Base-by-base conservation (phyloP, 1,284 basidiomycete genomes). In the Exobasidium cylindrosporum region DNA sequence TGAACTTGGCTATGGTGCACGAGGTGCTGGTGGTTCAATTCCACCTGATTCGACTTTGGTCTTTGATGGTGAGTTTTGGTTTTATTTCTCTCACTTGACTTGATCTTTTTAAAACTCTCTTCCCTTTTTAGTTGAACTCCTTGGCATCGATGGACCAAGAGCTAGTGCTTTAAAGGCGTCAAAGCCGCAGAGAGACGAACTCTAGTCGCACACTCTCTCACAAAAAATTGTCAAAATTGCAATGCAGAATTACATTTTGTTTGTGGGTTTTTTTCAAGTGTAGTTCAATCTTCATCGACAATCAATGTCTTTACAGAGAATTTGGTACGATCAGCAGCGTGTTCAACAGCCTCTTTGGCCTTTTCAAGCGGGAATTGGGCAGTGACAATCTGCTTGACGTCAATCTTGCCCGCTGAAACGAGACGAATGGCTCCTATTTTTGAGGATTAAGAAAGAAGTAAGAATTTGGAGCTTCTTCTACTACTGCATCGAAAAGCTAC, bases 381-480 rank as follows among this genome's bases (percentile, higher is more conserved):
- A 4, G 92, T 92, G 57, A 96, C 89, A 44, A 97, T 84, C 13
- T 91, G 88, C 81, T 90, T 92, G 68, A 96, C 84, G 81, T 95
- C 84, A 74, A 96, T 86, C 77, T 88, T 88, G 52, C 90, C 90
- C 64, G 85, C 85, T 52, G 88, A 83, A 35, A 89, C 89, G 44
- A 96, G 85, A 23, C 89, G 85, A 72, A 95, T 89, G 21, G 91
- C 91, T 23, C 47, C 26, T 40, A 17, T 46, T 69, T 66, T 21
- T 66, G 66, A 56, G 69, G 70, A 29, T 71, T 70, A 53, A 68
- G 74, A 10, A 70, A 66, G 21, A 75, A 67, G 46, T 74, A 70
- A 3, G 70, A 55, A 1, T 53, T 17, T 43, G n/a, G n/a, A n/a
- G n/a, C n/a, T n/a, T n/a, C n/a, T n/a, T n/a, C n/a, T n/a, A n/a